Base-by-base conservation (phyloP, 164 flowering plant genomes). In the Vitis riparia region DNA sequence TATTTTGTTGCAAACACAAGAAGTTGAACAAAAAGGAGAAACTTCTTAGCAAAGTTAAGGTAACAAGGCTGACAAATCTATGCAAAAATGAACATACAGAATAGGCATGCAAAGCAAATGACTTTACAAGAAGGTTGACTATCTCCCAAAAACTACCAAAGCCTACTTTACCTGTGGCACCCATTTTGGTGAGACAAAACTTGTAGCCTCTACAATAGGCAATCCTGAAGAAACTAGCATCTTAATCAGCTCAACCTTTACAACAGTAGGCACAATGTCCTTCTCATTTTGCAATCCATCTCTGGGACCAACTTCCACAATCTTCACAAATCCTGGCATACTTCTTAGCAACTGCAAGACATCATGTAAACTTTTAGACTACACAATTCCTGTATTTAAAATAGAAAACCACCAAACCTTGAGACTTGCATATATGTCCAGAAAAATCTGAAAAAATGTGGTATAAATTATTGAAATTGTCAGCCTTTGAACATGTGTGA, bases 291-390 rank as follows among this genome's bases (percentile, higher is more conserved):
- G 99, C 73, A 95, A 79, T 61, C 99, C 99, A 82, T 95, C 98
- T 71, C 99, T 85, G n/a, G 99, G 98, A 70, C 96, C 99, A 82
- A 95, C 99, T 83, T 95, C 99, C 63, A 92, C 97, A 64, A 95
- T 93, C 81, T 88, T 91, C 72, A 93, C 99, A 82, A 48, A 85
- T 12, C 62, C 63, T 8, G 98, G 96, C 30, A 89, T 59, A 48
- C 81, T 84, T 73, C 70, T 73, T 32, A 84, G 77, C 60, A 87
- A 66, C 98, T 91, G 86, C 83, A 81, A 37, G 44, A 44, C 55
- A 48, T 12, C 51, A 53, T 11, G 49, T 3, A 32, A 2, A 55
- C 17, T 53, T 13, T 53, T 53, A 53, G 56, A 53, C 15, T 53
- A 37, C 56, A 53, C 15, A 53, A n/a, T 5, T n/a, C 56, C 56